Evolutionary conservation across 495 filamentous ascomycete species (phyloP).

Genomic region (Amphirosellinia nigrospora): DNA sequence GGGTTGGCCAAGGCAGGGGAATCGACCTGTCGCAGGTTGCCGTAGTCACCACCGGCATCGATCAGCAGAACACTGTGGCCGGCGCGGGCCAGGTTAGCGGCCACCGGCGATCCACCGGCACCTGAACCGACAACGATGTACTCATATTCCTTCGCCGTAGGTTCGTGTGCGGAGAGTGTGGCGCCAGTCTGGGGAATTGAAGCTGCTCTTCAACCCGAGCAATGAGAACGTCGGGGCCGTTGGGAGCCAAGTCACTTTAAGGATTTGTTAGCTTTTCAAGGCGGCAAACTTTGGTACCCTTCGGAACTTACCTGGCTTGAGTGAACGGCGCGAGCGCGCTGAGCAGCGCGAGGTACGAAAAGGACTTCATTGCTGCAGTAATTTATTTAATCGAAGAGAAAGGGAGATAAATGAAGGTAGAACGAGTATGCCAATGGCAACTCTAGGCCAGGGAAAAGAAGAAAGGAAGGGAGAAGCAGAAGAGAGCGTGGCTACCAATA

Average conservation of each 20-base stretch:
- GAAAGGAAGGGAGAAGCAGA: constrained; percentile 8
- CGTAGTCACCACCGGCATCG: constrained; percentile 31
- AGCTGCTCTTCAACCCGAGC: not conserved
- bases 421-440: constrained; percentile 11
- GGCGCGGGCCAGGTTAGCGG: constrained; percentile 62
- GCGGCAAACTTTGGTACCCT: not conserved
- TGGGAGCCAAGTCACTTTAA: constrained; percentile 11
- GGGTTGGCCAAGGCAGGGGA: constrained; percentile 48
- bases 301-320: not conserved
- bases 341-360: constrained; percentile 24
- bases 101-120: constrained; percentile 66
- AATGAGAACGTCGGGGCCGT: constrained; percentile 17
- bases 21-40: constrained; percentile 27
- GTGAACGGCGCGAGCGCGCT: constrained; percentile 19
- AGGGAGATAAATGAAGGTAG: constrained; percentile 2
- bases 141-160: constrained; percentile 52
- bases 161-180: not conserved
- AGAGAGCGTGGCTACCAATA: constrained; percentile 6
- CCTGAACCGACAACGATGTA: constrained; percentile 71
- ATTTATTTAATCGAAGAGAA: too few relatives aligned
- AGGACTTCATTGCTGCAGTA: constrained; percentile 15
- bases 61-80: constrained; percentile 52
- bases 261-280: not conserved
- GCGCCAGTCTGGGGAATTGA: constrained; percentile 6
- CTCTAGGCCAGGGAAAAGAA: constrained; percentile 11